phyloP scores from a whole-genome alignment of 1,139 yeast species.

The Petasospora rhodanensis region DNA sequence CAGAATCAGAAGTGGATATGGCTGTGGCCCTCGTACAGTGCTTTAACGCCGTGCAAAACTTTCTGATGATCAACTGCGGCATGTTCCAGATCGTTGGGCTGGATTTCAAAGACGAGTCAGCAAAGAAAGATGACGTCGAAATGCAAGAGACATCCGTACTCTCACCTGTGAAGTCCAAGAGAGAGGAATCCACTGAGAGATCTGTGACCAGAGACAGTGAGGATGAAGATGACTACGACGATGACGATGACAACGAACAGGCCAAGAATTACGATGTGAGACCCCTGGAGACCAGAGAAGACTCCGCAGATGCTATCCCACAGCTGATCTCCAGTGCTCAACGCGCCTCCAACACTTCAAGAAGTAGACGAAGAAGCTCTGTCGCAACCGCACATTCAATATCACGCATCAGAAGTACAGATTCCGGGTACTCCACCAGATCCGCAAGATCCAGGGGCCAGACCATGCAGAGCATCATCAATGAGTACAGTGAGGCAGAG shows the following conservation, averaged over 20 bases:
- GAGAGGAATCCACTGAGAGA: neutral
- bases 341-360: neutral
- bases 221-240: constrained; percentile 3
- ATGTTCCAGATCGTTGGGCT: constrained; percentile 63
- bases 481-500: constrained; percentile 50
- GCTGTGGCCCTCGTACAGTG: constrained; percentile 87
- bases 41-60: constrained; percentile 63
- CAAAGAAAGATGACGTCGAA: neutral
- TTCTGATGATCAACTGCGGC: constrained; percentile 74
- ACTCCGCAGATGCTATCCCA: neutral
- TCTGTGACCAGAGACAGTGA: constrained; percentile 1
- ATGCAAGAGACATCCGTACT: too few species aligned
- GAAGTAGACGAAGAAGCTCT: constrained; percentile 4
- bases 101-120: constrained; percentile 46
- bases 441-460: constrained; percentile 39
- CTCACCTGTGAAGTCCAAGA: too few species aligned
- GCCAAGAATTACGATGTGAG: constrained; percentile 4
- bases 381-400: constrained; percentile 10
- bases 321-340: neutral
- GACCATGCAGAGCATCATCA: constrained; percentile 47
- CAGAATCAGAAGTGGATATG: constrained; percentile 52
- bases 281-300: constrained; percentile 2
- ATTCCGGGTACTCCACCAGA: constrained; percentile 21
- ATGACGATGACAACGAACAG: neutral
- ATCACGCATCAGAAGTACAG: too few species aligned